Evolutionary conservation across 1,284 basidiomycete species (phyloP), one percentile per base, ranked within the genome.

Genomic region (Austropuccinia psidii): DNA sequence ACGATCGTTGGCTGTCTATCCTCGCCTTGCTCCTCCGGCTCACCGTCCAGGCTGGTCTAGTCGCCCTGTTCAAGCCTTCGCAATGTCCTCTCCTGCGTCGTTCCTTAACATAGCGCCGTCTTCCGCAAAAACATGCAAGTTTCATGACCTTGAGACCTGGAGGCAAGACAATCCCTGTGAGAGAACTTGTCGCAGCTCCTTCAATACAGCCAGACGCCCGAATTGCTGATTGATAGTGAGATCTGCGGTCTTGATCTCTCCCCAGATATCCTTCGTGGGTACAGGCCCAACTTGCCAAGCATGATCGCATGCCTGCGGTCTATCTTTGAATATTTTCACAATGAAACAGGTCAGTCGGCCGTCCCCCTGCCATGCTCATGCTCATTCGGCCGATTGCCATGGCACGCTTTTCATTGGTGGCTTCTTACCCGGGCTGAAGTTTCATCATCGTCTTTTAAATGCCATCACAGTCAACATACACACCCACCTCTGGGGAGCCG

Each of bases 391-490:
- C 11, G 41, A 45, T 45, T 45, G 41, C 11, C 41, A 11, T 45
- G 11, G n/a, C 41, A 11, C 41, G n/a, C n/a, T n/a, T n/a, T 45
- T n/a, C n/a, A n/a, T n/a, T n/a, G n/a, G n/a, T n/a, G n/a, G n/a
- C n/a, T n/a, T n/a, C n/a, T n/a, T n/a, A n/a, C n/a, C n/a, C n/a
- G n/a, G n/a, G n/a, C n/a, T n/a, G n/a, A n/a, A n/a, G n/a, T n/a
- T n/a, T n/a, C 41, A 45, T 45, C 41, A 45, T 45, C 41, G n/a
- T n/a, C n/a, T n/a, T n/a, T n/a, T n/a, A n/a, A n/a, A n/a, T n/a
- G n/a, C n/a, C n/a, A n/a, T 11, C 31, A 1, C 27, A 92, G 90
- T 95, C 75, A 95, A 96, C 81, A 93, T 95, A 66, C 91, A 93
- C 81, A 90, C 86, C 65, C 93, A 95, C 79, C 83, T 93, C 8